These are phyloP conservation scores for Zoysia pacifica DNA, from an alignment of 176 grass and related monocot genomes.

Conservation along the genomic window DNA sequence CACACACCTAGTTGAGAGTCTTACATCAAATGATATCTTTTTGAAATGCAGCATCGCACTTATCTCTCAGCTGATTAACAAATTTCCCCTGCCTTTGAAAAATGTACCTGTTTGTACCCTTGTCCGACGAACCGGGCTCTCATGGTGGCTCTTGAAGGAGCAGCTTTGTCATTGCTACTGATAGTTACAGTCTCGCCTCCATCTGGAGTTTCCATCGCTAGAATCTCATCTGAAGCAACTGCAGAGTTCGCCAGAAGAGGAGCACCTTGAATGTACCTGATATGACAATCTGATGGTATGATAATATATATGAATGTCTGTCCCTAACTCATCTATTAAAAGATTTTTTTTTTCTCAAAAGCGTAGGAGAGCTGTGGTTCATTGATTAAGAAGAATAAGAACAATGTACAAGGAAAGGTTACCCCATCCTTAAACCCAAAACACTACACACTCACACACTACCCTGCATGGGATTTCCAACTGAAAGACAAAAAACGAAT, in stretches of 20 bases:
- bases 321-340: not conserved
- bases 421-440: too few relatives aligned
- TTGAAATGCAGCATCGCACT: not conserved
- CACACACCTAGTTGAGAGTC: conserved; percentile 61
- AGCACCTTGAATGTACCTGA: conserved; percentile 78
- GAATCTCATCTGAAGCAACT: conserved; percentile 41
- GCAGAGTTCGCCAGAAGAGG: conserved; percentile 51
- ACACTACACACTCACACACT: too few relatives aligned
- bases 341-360: not conserved
- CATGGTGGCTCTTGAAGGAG: conserved; percentile 22
- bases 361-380: too few relatives aligned
- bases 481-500: too few relatives aligned
- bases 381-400: too few relatives aligned
- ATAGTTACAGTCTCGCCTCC: conserved; percentile 41
- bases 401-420: too few relatives aligned
- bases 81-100: too few relatives aligned
- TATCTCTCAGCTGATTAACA: not conserved
- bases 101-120: conserved; percentile 90
- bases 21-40: not conserved
- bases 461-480: too few relatives aligned
- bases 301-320: conserved; percentile 1
- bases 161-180: conserved; percentile 15
- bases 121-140: conserved; percentile 77
- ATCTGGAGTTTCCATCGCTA: conserved; percentile 33
- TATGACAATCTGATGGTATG: conserved; percentile 8